phyloP scores from a whole-genome alignment of 352 stramenopile species.

The Phytophthora cactorum region DNA sequence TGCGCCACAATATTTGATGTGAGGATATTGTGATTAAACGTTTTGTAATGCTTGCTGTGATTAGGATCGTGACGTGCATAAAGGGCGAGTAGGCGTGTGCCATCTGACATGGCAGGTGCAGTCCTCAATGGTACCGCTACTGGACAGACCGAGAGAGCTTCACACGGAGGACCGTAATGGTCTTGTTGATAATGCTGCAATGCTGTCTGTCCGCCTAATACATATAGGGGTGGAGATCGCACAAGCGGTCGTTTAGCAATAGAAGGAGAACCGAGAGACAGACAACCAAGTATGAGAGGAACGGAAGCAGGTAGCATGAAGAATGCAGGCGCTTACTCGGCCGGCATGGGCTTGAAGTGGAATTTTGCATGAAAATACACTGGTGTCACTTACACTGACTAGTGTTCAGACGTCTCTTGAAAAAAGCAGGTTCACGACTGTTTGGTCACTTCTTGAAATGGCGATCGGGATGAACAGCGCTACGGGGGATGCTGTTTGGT shows the following conservation, averaged over 20 bases:
- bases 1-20: background rate
- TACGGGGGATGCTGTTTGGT: conserved; percentile 51
- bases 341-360: conserved; percentile 7
- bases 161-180: background rate
- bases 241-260: conserved; percentile 28
- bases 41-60: conserved; percentile 12
- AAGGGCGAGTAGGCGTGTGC: conserved; percentile 75
- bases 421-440: conserved; percentile 14
- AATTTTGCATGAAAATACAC: conserved; percentile 36
- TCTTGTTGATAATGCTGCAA: conserved; percentile 5
- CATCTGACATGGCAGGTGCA: conserved; percentile 6
- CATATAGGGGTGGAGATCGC: conserved; percentile 14
- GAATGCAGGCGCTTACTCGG: conserved; percentile 13
- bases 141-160: conserved; percentile 12
- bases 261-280: conserved; percentile 26
- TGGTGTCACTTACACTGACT: conserved; percentile 14
- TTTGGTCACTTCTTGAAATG: conserved; percentile 2
- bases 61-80: conserved; percentile 91
- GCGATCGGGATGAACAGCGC: conserved; percentile 6
- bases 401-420: conserved; percentile 28
- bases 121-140: conserved; percentile 8
- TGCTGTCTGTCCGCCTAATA: conserved; percentile 6
- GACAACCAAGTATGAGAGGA: conserved; percentile 1
- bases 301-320: conserved; percentile 12
- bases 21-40: conserved; percentile 13